Conservation (phyloP, 2,329 filamentous ascomycete species). For the Acarospora socialis region DNA sequence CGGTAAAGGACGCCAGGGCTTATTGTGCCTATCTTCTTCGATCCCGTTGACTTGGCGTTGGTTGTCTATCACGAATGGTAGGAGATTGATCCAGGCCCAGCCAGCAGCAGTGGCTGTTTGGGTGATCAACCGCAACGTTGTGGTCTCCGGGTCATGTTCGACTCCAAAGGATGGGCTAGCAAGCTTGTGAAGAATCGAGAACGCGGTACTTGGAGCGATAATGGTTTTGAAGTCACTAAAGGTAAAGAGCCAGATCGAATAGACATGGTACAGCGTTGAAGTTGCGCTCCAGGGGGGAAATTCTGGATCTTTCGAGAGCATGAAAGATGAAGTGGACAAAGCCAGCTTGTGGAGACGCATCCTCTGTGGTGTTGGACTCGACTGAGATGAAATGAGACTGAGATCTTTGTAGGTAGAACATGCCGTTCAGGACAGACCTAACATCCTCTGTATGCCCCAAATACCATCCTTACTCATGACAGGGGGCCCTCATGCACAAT, state of each 20-base stretch:
- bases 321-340: neutral
- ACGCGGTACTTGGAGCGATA: conserved; percentile 11
- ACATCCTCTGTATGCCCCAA: conserved; percentile 12
- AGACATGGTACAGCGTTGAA: conserved; percentile 5
- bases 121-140: neutral
- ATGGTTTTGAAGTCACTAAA: conserved; percentile 16
- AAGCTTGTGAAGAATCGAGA: too few species aligned
- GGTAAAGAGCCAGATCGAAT: conserved; percentile 16
- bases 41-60: conserved; percentile 13
- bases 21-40: conserved; percentile 20
- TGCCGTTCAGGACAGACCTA: conserved; percentile 1
- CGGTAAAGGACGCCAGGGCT: conserved; percentile 22
- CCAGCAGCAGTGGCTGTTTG: neutral
- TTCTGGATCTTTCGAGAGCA: too few species aligned
- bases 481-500: too few species aligned
- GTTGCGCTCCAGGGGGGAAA: too few species aligned
- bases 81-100: conserved; percentile 2
- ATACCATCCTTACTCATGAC: too few species aligned
- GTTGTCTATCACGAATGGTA: conserved; percentile 6
- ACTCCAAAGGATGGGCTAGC: too few species aligned
- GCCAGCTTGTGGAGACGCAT: neutral
- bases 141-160: conserved; percentile 4
- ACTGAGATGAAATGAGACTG: neutral
- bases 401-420: neutral
- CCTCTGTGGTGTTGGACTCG: neutral